Percentiles rank a stretch among this genome's conserved stretches.
These are phyloP conservation scores for Rossbeevera mucosa DNA, from an alignment of 768 basidiomycete species.

Conservation along the genomic window DNA sequence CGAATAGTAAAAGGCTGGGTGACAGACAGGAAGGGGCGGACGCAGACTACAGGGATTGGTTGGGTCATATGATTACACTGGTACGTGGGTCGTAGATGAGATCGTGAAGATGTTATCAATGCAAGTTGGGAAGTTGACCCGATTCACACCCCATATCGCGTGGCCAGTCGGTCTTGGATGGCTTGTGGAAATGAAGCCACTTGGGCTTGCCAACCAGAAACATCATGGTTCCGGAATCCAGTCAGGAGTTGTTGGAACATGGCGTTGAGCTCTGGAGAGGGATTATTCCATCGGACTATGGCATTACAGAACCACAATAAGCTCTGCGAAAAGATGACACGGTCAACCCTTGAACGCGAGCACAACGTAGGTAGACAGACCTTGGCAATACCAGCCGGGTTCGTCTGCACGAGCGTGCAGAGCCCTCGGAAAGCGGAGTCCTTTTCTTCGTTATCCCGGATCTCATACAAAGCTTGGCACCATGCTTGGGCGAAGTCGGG, in stretches of 20 bases:
- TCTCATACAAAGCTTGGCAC: conserved; percentile 97
- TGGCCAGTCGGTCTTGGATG: conserved; percentile 81
- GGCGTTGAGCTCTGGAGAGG: conserved; percentile 83
- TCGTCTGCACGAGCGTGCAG: conserved; percentile 91
- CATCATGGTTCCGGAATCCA: conserved; percentile 87
- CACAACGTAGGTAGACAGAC: conserved; percentile 39
- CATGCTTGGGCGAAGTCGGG: conserved; percentile 90
- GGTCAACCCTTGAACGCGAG: conserved; percentile 4
- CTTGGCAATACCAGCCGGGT: conserved; percentile 91
- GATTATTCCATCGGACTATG: conserved; percentile 90
- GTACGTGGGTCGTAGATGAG: conserved; percentile 8
- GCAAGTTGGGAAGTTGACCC: conserved; percentile 1
- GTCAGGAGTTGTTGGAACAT: conserved; percentile 91
- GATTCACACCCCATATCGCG: conserved; percentile 80
- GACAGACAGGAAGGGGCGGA: conserved; percentile 17
- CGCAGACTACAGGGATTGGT: conserved; percentile 7
- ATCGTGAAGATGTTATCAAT: conserved; percentile 12
- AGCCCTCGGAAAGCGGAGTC: conserved; percentile 98
- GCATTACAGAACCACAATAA: conserved; percentile 98
- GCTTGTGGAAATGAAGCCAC: conserved; percentile 79
- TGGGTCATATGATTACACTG: conserved; percentile 13
- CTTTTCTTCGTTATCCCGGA: conserved; percentile 99
- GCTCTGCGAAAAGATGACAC: conserved; percentile 47
- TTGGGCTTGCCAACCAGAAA: conserved; percentile 80
- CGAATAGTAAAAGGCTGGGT: conserved; percentile 25